A percentile compares a stretch with the other conserved stretches of the same genome.
Conservation (phyloP, 306 rosid genomes). For the Dalbergia cochinchinensis region DNA sequence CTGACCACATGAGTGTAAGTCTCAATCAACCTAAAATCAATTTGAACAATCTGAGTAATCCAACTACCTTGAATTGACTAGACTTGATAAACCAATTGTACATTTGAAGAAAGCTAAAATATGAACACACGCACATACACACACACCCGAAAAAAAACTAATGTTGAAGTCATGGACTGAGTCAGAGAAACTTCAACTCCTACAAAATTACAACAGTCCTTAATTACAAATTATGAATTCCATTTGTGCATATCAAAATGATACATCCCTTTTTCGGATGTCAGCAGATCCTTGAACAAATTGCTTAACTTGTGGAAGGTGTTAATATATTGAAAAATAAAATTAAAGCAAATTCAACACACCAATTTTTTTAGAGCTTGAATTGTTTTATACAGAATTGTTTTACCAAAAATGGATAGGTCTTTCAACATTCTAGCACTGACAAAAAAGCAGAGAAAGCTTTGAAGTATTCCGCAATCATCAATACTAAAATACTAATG, state of each 20-base stretch:
- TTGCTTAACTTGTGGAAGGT: not conserved
- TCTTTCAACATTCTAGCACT: not conserved
- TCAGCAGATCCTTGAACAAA: not conserved
- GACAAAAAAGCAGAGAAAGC: too few relatives aligned
- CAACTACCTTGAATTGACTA: not conserved
- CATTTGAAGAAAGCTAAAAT: not conserved
- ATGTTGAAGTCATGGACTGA: not conserved
- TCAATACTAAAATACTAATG: too few relatives aligned
- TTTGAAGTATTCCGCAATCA: too few relatives aligned
- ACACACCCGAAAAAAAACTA: not conserved
- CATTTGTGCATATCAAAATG: not conserved
- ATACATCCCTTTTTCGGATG: not conserved
- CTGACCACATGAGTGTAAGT: not conserved
- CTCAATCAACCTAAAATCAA: not conserved
- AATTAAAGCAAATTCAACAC: not conserved
- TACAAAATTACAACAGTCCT: not conserved
- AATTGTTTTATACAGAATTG: too few relatives aligned
- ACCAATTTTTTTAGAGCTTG: not conserved
- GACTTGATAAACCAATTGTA: not conserved
- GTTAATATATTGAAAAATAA: not conserved
- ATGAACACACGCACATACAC: too few relatives aligned
- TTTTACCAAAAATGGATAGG: not conserved
- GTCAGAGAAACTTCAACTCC: constrained; percentile 28
- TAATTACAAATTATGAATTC: not conserved
- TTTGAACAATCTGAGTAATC: not conserved